Conservation (phyloP, 345 rosid genomes). For the Ricinus communis region DNA sequence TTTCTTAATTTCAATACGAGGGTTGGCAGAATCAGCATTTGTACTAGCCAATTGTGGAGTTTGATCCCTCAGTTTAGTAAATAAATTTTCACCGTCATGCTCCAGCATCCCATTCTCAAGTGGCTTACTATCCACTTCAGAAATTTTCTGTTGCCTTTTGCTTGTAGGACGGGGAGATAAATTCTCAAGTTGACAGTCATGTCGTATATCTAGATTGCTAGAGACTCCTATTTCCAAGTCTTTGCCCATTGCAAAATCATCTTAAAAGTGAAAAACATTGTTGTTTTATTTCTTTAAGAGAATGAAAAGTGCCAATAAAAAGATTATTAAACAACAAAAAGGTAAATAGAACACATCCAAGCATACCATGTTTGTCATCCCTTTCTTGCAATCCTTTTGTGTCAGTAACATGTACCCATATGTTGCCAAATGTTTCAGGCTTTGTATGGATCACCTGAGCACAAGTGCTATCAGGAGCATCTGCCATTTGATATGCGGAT, state of each 20-base stretch:
- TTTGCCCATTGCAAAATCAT: slow-evolving; percentile 28
- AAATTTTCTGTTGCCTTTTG: slow-evolving; percentile 15
- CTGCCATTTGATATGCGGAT: slow-evolving; percentile 37
- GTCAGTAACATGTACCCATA: slow-evolving; percentile 27
- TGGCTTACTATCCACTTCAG: slow-evolving; percentile 33
- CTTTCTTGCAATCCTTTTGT: slow-evolving; percentile 34
- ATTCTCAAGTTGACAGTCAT: slow-evolving; percentile 27
- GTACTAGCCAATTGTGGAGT: slow-evolving; percentile 14
- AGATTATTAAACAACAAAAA: background rate
- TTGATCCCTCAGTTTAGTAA: slow-evolving; percentile 19
- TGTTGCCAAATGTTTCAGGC: slow-evolving; percentile 43
- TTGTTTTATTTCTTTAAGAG: background rate
- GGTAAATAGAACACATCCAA: background rate
- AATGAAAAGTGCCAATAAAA: background rate
- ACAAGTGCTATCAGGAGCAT: slow-evolving; percentile 71
- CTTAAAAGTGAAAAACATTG: slow-evolving; percentile 16
- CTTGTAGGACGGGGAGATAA: slow-evolving; percentile 12
- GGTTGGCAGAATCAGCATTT: slow-evolving; percentile 24
- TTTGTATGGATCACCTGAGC: slow-evolving; percentile 59
- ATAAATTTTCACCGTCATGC: slow-evolving; percentile 24
- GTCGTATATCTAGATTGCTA: slow-evolving; percentile 19
- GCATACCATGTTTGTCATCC: slow-evolving; percentile 39
- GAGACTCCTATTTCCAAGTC: slow-evolving; percentile 33
- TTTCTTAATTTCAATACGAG: slow-evolving; percentile 33
- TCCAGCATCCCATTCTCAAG: slow-evolving; percentile 26